A percentile compares a stretch with the other conserved stretches of the same genome.
These are phyloP conservation scores for Otatea glauca DNA, from an alignment of 176 grass and related monocot genomes.

Conservation along the genomic window DNA sequence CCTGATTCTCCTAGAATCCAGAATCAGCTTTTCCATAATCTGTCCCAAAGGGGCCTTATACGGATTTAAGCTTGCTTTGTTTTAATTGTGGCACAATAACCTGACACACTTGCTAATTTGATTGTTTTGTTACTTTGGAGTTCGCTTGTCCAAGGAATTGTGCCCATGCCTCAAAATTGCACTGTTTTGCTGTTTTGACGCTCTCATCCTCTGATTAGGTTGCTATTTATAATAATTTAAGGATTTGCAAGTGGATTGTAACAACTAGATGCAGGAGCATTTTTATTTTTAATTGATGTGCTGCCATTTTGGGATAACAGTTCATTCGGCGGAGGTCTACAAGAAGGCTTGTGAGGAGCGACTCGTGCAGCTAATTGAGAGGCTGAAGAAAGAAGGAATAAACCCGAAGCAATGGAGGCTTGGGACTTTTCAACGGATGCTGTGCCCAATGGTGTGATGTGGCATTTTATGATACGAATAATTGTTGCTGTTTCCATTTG, in stretches of 20 bases:
- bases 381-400: constrained; percentile 62
- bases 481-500: background rate
- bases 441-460: constrained; percentile 65
- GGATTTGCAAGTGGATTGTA: background rate
- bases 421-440: constrained; percentile 32
- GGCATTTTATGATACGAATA: background rate
- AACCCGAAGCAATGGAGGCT: constrained; percentile 39
- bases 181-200: background rate
- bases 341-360: constrained; percentile 32
- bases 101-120: background rate
- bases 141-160: background rate
- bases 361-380: constrained; percentile 41
- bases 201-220: background rate
- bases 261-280: background rate
- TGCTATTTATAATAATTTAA: background rate
- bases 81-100: background rate
- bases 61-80: background rate
- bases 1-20: too few species aligned
- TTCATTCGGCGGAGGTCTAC: background rate
- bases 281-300: background rate
- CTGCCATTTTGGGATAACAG: constrained; percentile 8
- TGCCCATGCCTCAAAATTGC: background rate
- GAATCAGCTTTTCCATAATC: too few species aligned
- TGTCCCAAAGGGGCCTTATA: too few species aligned
- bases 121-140: background rate